Evolutionary conservation across 2,329 filamentous ascomycete genomes (phyloP).

Genomic region (Gliomastix tumulicola): DNA sequence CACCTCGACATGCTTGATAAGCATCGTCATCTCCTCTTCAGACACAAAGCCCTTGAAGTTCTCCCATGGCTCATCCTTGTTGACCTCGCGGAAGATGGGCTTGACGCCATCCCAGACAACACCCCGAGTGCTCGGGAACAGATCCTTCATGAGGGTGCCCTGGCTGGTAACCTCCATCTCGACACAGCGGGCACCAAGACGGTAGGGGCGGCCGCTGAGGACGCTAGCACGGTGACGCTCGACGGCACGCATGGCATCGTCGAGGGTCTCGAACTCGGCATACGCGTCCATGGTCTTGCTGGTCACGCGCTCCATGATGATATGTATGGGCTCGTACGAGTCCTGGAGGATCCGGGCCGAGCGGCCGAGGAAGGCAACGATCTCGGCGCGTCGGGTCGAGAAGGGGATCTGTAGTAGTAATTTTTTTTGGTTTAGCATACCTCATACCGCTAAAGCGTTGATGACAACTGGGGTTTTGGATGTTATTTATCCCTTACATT

Average conservation of each 20-base stretch:
- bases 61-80: constrained; percentile 34
- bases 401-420: constrained; percentile 43
- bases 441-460: no score
- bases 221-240: constrained; percentile 34
- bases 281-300: constrained; percentile 57
- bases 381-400: constrained; percentile 41
- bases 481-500: no score
- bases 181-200: constrained; percentile 50
- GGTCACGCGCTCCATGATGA: constrained; percentile 57
- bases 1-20: constrained; percentile 56
- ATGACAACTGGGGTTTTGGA: no score
- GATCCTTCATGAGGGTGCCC: constrained; percentile 48
- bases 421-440: neutral
- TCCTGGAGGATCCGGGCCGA: constrained; percentile 50
- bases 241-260: constrained; percentile 47
- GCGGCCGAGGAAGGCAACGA: constrained; percentile 52
- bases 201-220: constrained; percentile 30
- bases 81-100: constrained; percentile 29
- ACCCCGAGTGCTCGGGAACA: constrained; percentile 53
- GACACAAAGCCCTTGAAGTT: constrained; percentile 55
- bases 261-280: constrained; percentile 46
- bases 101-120: constrained; percentile 44
- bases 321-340: constrained; percentile 48
- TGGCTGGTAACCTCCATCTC: constrained; percentile 51
- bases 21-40: constrained; percentile 56